These are phyloP conservation scores for Pythium volutum DNA, from an alignment of 352 stramenopile genomes.

Conservation along the genomic window DNA sequence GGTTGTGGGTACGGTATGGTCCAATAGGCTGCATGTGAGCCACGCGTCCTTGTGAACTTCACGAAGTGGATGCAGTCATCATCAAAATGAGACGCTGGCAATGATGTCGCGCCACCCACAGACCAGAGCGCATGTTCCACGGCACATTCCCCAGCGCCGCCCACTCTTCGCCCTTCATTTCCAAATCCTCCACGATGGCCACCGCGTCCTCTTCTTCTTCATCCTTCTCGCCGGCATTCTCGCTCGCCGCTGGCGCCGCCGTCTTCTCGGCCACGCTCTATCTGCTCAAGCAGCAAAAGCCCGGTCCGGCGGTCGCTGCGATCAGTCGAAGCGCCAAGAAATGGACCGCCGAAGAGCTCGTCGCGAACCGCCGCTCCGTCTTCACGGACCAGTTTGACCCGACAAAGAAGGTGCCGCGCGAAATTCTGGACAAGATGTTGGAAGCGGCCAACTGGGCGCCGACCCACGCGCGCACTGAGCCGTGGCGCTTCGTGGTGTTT, in stretches of 20 bases:
- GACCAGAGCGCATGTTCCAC: background rate
- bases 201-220: slow-evolving; percentile 4
- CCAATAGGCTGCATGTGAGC: background rate
- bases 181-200: slow-evolving; percentile 15
- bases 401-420: slow-evolving; percentile 43
- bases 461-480: slow-evolving; percentile 76
- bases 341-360: slow-evolving; percentile 73
- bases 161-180: background rate
- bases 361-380: slow-evolving; percentile 71
- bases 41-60: background rate
- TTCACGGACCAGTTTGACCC: slow-evolving; percentile 72
- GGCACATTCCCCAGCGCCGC: background rate
- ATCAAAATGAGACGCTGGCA: background rate
- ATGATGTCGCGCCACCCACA: background rate
- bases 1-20: too few relatives aligned
- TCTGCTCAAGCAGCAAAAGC: slow-evolving; percentile 26
- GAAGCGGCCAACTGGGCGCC: slow-evolving; percentile 79
- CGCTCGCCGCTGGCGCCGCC: slow-evolving; percentile 20
- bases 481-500: slow-evolving; percentile 84
- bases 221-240: slow-evolving; percentile 15
- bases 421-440: slow-evolving; percentile 74
- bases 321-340: slow-evolving; percentile 18
- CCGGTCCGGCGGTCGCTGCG: slow-evolving; percentile 16
- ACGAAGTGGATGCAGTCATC: background rate
- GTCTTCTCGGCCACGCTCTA: slow-evolving; percentile 18